These are phyloP conservation scores for Fusarium succisae DNA, from an alignment of 2,329 filamentous ascomycete genomes.

Conservation along the genomic window DNA sequence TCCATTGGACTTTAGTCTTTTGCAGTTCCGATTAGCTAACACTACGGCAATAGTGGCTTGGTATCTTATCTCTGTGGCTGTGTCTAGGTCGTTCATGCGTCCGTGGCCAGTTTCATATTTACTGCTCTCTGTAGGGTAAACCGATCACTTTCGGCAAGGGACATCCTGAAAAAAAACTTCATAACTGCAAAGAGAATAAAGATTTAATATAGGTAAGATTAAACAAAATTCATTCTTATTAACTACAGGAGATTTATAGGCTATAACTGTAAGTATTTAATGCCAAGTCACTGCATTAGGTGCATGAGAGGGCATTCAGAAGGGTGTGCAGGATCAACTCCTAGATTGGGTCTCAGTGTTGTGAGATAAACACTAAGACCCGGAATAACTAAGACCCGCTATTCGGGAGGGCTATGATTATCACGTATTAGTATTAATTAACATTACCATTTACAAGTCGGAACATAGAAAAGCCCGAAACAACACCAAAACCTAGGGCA, in stretches of 20 bases:
- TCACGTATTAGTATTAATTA: rapidly evolving
- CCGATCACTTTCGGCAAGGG: rapidly evolving
- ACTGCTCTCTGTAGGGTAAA: neutral
- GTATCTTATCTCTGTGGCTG: neutral
- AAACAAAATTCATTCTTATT: rapidly evolving
- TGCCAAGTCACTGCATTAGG: too few relatives aligned
- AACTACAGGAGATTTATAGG: rapidly evolving
- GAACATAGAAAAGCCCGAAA: neutral
- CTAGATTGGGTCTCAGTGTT: rapidly evolving
- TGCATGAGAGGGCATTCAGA: too few relatives aligned
- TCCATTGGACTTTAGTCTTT: too few relatives aligned
- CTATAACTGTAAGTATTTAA: rapidly evolving
- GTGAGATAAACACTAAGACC: too few relatives aligned
- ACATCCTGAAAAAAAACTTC: rapidly evolving
- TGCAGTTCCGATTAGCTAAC: too few relatives aligned
- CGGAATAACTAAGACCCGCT: too few relatives aligned
- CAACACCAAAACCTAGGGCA: too few relatives aligned
- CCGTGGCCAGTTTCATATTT: neutral
- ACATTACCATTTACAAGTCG: neutral
- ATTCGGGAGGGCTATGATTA: too few relatives aligned
- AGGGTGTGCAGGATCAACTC: rapidly evolving
- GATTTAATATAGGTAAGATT: rapidly evolving
- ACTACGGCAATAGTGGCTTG: neutral
- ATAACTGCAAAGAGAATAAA: neutral
- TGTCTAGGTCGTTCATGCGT: neutral